Evolutionary conservation across 2,329 filamentous ascomycete genomes (phyloP).

Genomic region (Pseudocercospora ulei): DNA sequence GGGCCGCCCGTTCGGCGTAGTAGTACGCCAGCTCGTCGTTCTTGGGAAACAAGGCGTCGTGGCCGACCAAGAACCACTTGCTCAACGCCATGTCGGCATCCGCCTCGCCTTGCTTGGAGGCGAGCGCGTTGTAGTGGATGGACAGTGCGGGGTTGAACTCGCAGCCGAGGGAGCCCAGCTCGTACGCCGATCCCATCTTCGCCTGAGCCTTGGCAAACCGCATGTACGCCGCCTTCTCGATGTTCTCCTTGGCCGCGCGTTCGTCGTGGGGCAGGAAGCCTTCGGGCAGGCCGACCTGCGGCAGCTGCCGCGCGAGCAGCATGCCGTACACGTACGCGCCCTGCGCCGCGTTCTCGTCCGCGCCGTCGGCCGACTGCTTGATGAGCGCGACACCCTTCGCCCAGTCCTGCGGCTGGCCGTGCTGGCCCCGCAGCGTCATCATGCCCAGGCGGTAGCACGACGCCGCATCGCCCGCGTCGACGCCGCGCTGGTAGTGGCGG

Average conservation of each 20-base stretch:
- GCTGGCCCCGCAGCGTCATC: slow-evolving; percentile 93
- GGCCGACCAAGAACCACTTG: slow-evolving; percentile 96
- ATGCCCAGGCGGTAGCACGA: slow-evolving; percentile 82
- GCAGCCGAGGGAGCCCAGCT: slow-evolving; percentile 84
- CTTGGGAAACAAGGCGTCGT: slow-evolving; percentile 84
- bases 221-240: slow-evolving; percentile 91
- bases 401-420: slow-evolving; percentile 77
- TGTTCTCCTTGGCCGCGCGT: slow-evolving; percentile 67
- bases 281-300: slow-evolving; percentile 77
- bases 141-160: slow-evolving; percentile 91
- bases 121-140: slow-evolving; percentile 89
- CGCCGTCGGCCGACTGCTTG: slow-evolving; percentile 67
- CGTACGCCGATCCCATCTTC: slow-evolving; percentile 94
- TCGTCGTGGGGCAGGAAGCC: slow-evolving; percentile 61
- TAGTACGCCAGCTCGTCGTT: slow-evolving; percentile 89
- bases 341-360: slow-evolving; percentile 93
- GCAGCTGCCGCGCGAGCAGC: slow-evolving; percentile 79
- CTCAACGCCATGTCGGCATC: slow-evolving; percentile 94
- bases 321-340: slow-evolving; percentile 85
- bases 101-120: slow-evolving; percentile 79
- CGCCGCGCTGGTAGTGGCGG: slow-evolving; percentile 76
- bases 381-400: slow-evolving; percentile 71
- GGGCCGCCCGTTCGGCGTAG: slow-evolving; percentile 79
- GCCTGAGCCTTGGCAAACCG: slow-evolving; percentile 93
- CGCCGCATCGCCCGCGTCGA: slow-evolving; percentile 73